Evolutionary conservation across 2,329 filamentous ascomycete species (phyloP), one percentile per base, ranked within the genome.

Genomic region (Aspergillus sp.): DNA sequence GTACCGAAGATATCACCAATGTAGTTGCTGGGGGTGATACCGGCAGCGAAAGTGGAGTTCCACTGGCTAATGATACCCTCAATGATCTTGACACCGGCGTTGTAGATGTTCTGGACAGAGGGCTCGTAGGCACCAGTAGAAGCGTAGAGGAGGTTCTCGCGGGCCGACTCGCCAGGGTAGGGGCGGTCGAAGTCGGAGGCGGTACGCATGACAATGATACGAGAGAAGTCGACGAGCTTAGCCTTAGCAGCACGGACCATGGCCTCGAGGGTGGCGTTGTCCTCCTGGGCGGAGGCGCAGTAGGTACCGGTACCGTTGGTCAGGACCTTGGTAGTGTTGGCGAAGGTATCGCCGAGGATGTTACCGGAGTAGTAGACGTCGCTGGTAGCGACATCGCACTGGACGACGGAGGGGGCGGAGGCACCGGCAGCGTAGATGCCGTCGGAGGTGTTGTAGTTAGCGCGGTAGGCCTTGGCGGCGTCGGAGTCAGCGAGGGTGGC

Each of bases 111-210:
- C 61, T 83, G 71, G 17, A 90, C 76, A 2, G 88, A 84, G 30
- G 88, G 84, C 30, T 75, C 73, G 69, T 89, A 90, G 3, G 83
- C 88, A 51, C 88, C 88, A 70, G 89, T 86, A 42, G 88, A 75
- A 0, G 81, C 75, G 42, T 83, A 80, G 41, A 85, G 80, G 8
- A 91, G 79, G 67, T 90, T 88, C 39, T 86, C 80, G 19, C 82
- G 80, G 8, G 85, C 81, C 0, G 82, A 79, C 7, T 84, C 73
- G 10, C 82, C 84, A 0, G 84, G 83, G 23, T 85, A 88, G 0
- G 87, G 87, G 5, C 89, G 84, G 71, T 91, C 89, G 69, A 91
- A 91, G 76, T 91, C 86, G 8, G 86, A 88, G 1, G 83, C 87
- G 69, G 87, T 86, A 27, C 89, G 83, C 82, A 91, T 85, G 60